phyloP scores from a whole-genome alignment of 257 asterid species.

The Mitragyna speciosa region DNA sequence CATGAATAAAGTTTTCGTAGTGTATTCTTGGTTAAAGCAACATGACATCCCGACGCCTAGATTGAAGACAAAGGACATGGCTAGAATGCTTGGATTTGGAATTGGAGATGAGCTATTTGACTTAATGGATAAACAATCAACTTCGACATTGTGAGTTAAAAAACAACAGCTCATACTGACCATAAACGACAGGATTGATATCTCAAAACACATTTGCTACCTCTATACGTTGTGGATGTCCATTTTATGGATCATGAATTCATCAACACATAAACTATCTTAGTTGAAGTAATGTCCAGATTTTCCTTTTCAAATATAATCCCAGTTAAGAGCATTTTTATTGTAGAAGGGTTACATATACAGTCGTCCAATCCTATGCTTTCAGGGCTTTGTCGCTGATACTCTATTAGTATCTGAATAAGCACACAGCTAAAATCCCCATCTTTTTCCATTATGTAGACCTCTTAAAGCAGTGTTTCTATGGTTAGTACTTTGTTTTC shows the following conservation, averaged over 20 bases:
- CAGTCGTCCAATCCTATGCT: neutral
- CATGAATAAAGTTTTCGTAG: slow-evolving; percentile 70
- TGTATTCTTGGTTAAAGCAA: slow-evolving; percentile 72
- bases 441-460: neutral
- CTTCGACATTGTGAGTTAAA: slow-evolving; percentile 1
- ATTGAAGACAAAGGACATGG: slow-evolving; percentile 83
- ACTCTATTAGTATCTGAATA: neutral
- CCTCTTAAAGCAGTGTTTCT: neutral
- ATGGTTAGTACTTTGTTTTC: neutral
- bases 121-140: slow-evolving; percentile 47
- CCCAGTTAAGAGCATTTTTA: neutral
- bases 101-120: slow-evolving; percentile 85
- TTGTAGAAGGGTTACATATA: neutral
- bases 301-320: neutral
- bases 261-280: neutral
- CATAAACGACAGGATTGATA: neutral
- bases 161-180: neutral
- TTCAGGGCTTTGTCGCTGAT: neutral
- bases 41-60: slow-evolving; percentile 56
- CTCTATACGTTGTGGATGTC: neutral
- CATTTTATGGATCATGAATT: neutral
- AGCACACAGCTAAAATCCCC: neutral
- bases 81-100: slow-evolving; percentile 86
- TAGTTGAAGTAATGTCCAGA: neutral
- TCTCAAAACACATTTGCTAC: neutral